These are phyloP conservation scores for Diaporthe sp. DNA, from an alignment of 2,329 filamentous ascomycete species.

Conservation along the genomic window DNA sequence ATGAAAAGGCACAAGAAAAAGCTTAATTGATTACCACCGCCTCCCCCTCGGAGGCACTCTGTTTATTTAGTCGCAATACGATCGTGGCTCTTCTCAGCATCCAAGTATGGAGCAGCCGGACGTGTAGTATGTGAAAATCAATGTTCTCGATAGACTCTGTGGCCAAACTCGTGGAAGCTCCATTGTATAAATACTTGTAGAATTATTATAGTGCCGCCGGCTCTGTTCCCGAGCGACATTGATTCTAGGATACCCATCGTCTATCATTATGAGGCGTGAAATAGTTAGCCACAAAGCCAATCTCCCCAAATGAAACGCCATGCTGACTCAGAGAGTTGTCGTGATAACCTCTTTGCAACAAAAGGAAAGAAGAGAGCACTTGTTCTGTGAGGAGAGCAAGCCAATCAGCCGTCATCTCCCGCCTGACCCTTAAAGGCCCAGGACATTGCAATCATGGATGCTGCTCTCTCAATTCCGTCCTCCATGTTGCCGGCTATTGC, in stretches of 20 bases:
- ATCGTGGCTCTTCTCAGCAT: not conserved
- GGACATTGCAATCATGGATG: not conserved
- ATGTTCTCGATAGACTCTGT: not conserved
- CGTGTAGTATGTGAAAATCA: not conserved
- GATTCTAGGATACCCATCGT: conserved; percentile 18
- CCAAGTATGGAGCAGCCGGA: not conserved
- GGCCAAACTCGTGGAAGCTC: not conserved
- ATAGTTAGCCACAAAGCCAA: not conserved
- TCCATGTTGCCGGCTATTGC: not conserved
- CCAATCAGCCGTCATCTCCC: not conserved
- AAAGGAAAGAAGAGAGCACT: not conserved
- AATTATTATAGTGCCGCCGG: not conserved
- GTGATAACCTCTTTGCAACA: not conserved
- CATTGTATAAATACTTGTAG: not conserved
- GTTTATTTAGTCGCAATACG: not conserved
- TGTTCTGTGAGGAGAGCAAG: not conserved
- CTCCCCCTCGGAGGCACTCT: not conserved
- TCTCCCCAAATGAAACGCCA: conserved; percentile 10
- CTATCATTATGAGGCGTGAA: not conserved
- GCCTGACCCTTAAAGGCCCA: not conserved
- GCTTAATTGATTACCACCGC: not conserved
- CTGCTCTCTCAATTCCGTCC: not conserved
- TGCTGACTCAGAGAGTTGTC: conserved; percentile 14
- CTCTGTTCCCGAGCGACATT: not conserved
- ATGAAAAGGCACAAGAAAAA: not conserved